Conservation (phyloP, 305 asterid genomes). For the Lippia alba region DNA sequence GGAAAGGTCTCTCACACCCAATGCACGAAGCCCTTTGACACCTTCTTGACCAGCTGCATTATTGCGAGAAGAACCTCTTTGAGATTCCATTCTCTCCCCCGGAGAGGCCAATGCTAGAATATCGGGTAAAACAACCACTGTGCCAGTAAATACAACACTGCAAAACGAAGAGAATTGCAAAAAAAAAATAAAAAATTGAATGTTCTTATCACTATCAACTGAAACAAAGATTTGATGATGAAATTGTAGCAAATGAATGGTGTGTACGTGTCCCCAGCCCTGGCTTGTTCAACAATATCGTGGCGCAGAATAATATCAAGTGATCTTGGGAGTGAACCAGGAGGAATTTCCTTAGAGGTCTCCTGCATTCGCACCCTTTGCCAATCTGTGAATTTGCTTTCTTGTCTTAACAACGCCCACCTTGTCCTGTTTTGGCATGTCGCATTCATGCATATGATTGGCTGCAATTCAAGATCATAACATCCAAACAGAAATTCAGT, state of each 20-base stretch:
- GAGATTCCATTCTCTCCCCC: slow-evolving; percentile 90
- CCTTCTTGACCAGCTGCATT: slow-evolving; percentile 82
- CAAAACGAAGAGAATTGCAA: slow-evolving; percentile 27
- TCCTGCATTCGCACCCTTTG: slow-evolving; percentile 99
- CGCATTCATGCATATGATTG: slow-evolving; percentile 88
- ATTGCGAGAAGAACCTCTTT: slow-evolving; percentile 83
- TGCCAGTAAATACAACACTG: slow-evolving; percentile 93
- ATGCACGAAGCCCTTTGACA: slow-evolving; percentile 87
- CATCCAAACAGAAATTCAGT: slow-evolving; percentile 1
- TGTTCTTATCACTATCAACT: slow-evolving; percentile 14
- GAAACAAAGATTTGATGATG: slow-evolving; percentile 2
- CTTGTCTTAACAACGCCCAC: slow-evolving; percentile 97
- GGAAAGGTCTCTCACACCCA: slow-evolving; percentile 96
- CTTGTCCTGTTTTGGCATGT: slow-evolving; percentile 78
- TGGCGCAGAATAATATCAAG: slow-evolving; percentile 94
- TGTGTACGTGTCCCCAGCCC: slow-evolving; percentile 95
- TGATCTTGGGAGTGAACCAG: slow-evolving; percentile 97
- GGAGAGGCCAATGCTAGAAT: slow-evolving; percentile 87
- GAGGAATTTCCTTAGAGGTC: slow-evolving; percentile 91
- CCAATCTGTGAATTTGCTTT: slow-evolving; percentile 98
- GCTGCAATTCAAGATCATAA: slow-evolving; percentile 54
- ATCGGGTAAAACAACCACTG: slow-evolving; percentile 91
- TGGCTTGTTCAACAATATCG: slow-evolving; percentile 92
- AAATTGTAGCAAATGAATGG: slow-evolving; percentile 16
- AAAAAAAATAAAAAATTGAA: slow-evolving; percentile 30